These are phyloP conservation scores for Sporothrix pallida DNA, from an alignment of 2,329 filamentous ascomycete species.

Conservation along the genomic window DNA sequence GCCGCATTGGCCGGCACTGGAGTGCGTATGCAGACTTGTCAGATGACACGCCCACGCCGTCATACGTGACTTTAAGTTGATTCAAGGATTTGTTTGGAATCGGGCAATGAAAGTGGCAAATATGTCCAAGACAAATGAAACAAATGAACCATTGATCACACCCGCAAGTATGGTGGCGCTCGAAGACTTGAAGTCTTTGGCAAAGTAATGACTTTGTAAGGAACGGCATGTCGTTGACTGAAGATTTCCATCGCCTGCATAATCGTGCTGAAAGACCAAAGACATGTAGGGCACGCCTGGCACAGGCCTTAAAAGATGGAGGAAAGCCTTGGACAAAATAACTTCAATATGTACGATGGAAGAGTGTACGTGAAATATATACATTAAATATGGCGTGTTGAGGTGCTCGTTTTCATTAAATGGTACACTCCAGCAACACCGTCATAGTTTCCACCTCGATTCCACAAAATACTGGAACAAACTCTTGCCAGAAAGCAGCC, in stretches of 20 bases:
- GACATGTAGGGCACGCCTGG: background rate
- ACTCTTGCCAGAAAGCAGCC: background rate
- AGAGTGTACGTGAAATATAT: background rate
- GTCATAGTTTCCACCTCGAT: background rate
- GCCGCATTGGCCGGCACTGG: background rate
- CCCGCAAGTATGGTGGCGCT: too few species aligned
- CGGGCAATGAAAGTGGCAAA: too few species aligned
- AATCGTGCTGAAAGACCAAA: background rate
- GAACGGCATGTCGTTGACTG: background rate
- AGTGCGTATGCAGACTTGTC: background rate
- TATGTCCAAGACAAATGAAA: too few species aligned
- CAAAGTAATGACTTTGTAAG: background rate
- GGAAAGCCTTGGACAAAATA: background rate
- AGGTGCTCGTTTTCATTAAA: background rate
- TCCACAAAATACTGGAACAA: background rate
- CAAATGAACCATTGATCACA: too few species aligned
- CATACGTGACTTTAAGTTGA: background rate
- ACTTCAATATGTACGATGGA: background rate
- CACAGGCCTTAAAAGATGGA: background rate
- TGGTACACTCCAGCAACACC: background rate
- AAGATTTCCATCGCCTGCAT: background rate
- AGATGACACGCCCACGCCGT: background rate
- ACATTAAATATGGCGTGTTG: background rate
- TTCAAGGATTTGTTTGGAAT: background rate
- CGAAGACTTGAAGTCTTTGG: background rate